Base-by-base conservation (phyloP, 176 grass and related monocot species). In the Carex scoparia region DNA sequence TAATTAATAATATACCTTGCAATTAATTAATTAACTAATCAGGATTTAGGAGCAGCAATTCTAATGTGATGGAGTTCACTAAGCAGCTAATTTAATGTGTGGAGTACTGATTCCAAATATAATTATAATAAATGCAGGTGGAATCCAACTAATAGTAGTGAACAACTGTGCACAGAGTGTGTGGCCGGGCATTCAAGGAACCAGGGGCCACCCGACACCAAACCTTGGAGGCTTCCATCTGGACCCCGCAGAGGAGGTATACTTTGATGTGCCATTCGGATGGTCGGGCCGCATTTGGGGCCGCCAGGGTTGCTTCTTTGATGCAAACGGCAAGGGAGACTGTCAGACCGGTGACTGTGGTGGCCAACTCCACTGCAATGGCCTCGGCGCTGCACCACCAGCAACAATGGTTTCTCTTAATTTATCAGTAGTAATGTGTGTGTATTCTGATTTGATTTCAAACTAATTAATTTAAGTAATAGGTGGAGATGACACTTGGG, bases 241-340 rank as follows among this genome's bases (percentile, higher is more conserved):
- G 2, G 88, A 7, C 64, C 19, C 81, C 5, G 89, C 89, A 32
- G 89, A 98, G 76, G 89, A 98, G 76, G 65, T 83, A 0, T 86
- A 90, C 69, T 92, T 98, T 54, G 80, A 90, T 8, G 95, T 98
- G 69, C 88, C 95, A 0, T 14, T 70, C 18, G 86, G 87, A 32
- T 98, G 95, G 95, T 98, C 95, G 0, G 95, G 95, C 3, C 84
- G 95, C 53, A 75, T 98, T 19, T 98, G 95, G 93, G 89, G 84
- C 0, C 91, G 93, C 3, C 91, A 92, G 12, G 95, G 95, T 79
- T 98, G 95, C 85, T 75, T 33, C 68, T 98, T 94, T 82, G 91
- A 91, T 79, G 82, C 16, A 9, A 80, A 83, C 14, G 89, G 86
- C 0, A 80, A 60, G 0, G 94, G 94, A 66, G 27, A 4, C 31